Evolutionary conservation across 208 protist species (phyloP).

Genomic region (Naegleria lovaniensis): DNA sequence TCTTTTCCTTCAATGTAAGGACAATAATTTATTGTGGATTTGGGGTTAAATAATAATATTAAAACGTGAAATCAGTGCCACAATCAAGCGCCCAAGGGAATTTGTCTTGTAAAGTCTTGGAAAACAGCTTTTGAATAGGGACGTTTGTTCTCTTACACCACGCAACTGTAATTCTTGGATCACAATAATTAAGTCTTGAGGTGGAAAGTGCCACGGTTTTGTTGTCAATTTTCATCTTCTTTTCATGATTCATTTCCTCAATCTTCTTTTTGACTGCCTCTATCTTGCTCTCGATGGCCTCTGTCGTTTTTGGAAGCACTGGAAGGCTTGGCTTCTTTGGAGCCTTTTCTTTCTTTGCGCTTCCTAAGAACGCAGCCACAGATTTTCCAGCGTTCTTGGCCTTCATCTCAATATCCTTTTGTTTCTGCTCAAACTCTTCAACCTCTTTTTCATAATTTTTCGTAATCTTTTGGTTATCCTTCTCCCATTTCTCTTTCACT

Average conservation of each 20-base stretch:
- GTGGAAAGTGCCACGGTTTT: constrained; percentile 82
- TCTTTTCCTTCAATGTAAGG: too few relatives aligned
- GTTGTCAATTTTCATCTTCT: constrained; percentile 43
- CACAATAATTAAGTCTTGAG: constrained; percentile 98
- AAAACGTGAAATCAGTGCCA: constrained; percentile 37
- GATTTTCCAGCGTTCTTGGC: constrained; percentile 41
- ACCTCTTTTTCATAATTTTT: constrained; percentile 74
- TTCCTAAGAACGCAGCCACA: not conserved
- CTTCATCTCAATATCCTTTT: constrained; percentile 64
- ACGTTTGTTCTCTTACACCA: constrained; percentile 87
- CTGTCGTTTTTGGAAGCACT: constrained; percentile 31
- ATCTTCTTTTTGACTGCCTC: not conserved
- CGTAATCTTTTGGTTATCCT: constrained; percentile 68
- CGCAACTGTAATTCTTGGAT: constrained; percentile 93
- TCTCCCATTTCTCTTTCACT: constrained; percentile 50
- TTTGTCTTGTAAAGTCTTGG: constrained; percentile 89
- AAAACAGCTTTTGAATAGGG: constrained; percentile 92
- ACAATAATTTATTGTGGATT: too few relatives aligned
- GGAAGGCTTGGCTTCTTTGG: constrained; percentile 29
- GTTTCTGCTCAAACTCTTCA: constrained; percentile 70
- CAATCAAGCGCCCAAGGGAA: constrained; percentile 88
- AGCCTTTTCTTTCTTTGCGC: constrained; percentile 2
- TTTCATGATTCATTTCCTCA: not conserved
- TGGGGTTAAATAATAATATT: not conserved
- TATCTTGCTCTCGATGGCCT: constrained; percentile 13